phyloP scores from a whole-genome alignment of 2,329 filamentous ascomycete genomes.

The Colletotrichum sp. region DNA sequence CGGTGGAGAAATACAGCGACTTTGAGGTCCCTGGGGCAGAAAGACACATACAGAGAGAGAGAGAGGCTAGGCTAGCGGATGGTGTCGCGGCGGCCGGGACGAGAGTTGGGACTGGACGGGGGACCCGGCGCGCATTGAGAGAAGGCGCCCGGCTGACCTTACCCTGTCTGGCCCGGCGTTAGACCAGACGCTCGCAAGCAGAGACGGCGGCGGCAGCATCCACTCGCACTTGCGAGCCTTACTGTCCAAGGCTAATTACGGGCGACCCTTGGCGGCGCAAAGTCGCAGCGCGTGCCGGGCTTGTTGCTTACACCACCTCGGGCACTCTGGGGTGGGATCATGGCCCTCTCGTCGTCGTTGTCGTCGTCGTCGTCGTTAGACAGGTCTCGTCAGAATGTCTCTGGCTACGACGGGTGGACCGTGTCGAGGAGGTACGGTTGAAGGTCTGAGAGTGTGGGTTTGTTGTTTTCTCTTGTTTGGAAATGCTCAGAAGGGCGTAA shows the following conservation, averaged over 20 bases:
- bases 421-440: not conserved
- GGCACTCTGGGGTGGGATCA: not conserved
- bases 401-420: not conserved
- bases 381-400: conserved; percentile 18
- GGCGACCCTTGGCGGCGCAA: not conserved
- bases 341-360: not conserved
- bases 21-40: not conserved
- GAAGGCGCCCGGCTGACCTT: conserved; percentile 10
- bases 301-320: not conserved
- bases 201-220: conserved; percentile 14
- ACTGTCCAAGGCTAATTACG: not conserved
- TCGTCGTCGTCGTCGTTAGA: not conserved
- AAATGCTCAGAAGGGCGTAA: not conserved
- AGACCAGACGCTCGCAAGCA: not conserved
- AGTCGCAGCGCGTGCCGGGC: not conserved
- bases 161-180: conserved; percentile 5
- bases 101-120: not conserved
- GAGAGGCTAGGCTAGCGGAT: not conserved
- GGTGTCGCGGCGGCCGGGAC: conserved; percentile 1
- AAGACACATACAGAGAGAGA: no score
- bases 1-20: not conserved
- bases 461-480: not conserved
- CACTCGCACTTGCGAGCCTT: conserved; percentile 3
- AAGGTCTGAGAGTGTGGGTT: not conserved
- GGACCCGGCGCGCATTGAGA: conserved; percentile 5